Evolutionary conservation across 23 red algal genomes (phyloP), one percentile per base, ranked within the genome.

Genomic region (Gracilariopsis chorda): DNA sequence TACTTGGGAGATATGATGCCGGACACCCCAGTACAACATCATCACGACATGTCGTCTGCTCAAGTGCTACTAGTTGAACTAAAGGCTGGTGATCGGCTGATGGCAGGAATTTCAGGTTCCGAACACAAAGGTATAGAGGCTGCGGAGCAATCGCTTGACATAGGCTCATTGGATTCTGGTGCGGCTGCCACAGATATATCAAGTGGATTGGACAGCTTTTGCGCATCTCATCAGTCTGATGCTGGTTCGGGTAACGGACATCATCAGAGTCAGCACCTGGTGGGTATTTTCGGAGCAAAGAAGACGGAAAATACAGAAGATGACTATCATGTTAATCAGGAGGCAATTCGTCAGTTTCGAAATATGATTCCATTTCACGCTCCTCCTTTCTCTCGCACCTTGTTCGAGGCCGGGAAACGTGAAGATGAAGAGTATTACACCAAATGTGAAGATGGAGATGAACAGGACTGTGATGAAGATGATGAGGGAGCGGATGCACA

Each of bases 151-250:
- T 46, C 67, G 28, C 42, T 73, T 73, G 67, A 73, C 47, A 36
- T 73, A 45, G 39, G 67, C 28, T 73, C 67, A 25, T 17, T 73
- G 36, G 67, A 73, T 73, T 73, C 67, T 37, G 67, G n/a, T 27
- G 67, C 67, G 9, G 67, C 67, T 2, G 67, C 39, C 7, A 73
- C 67, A 14, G 67, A 73, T 73, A 5, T 73, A 8, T 73, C 67
- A 24, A 73, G 67, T 46, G 67, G 67, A 27, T 27, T 73, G 20
- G 67, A 73, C 24, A 73, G 67, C 40, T 46, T 73, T 1, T 73
- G 67, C 28, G 67, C 67, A 46, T 73, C 67, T 2, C 42, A 73
- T 73, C 39, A 73, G 30, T 21, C 67, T 4, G 67, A 73, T 0
- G 25, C 67, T 5, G 4, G n/a, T 14, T 24, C 67, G 42, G 4